Conservation (phyloP, 768 basidiomycete genomes). For the Rhodotorula taiwanensis region DNA sequence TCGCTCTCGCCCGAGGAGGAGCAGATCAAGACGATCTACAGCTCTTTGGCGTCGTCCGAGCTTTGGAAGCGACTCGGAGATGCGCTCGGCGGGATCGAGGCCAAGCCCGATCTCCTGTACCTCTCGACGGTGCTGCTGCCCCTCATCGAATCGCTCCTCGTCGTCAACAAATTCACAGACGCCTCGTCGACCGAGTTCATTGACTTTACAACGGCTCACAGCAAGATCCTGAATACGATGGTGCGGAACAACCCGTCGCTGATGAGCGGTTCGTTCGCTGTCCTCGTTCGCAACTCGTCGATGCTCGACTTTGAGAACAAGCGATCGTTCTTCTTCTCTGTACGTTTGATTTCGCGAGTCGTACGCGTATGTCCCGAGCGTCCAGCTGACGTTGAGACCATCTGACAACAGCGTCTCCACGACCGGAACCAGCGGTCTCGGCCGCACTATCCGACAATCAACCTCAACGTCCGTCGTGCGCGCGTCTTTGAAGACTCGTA, state of each 20-base stretch:
- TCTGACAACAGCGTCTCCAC: slow-evolving; percentile 73
- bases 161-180: slow-evolving; percentile 38
- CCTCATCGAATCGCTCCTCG: slow-evolving; percentile 72
- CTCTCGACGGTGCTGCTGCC: slow-evolving; percentile 88
- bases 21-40: slow-evolving; percentile 72
- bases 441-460: slow-evolving; percentile 59
- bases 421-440: slow-evolving; percentile 58
- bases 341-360: not conserved
- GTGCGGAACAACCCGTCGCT: slow-evolving; percentile 96
- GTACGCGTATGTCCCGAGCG: not conserved
- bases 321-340: slow-evolving; percentile 53
- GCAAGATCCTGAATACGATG: slow-evolving; percentile 77
- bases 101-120: slow-evolving; percentile 70
- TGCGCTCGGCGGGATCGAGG: slow-evolving; percentile 75
- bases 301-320: slow-evolving; percentile 99
- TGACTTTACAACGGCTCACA: slow-evolving; percentile 34
- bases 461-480: slow-evolving; percentile 76
- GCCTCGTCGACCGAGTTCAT: slow-evolving; percentile 33
- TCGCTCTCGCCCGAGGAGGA: slow-evolving; percentile 29
- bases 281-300: slow-evolving; percentile 88
- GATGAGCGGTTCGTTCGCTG: slow-evolving; percentile 96
- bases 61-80: slow-evolving; percentile 87
- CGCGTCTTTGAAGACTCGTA: slow-evolving; percentile 98
- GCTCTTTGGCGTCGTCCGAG: slow-evolving; percentile 79
- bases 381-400: not conserved